These are phyloP conservation scores for Bertia moriformis DNA, from an alignment of 2,329 filamentous ascomycete genomes.

Conservation along the genomic window DNA sequence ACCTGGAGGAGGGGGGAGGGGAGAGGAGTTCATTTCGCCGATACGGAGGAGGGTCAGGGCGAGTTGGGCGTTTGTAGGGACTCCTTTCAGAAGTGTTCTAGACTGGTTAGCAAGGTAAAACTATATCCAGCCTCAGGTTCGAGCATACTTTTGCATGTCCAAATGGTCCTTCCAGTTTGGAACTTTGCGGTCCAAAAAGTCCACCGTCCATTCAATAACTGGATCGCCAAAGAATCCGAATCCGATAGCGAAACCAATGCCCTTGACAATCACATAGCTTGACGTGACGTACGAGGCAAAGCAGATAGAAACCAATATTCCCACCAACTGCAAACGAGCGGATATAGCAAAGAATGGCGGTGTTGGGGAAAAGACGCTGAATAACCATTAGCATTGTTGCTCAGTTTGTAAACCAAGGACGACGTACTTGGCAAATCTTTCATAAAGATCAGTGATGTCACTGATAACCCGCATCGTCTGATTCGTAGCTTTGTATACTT, in stretches of 20 bases:
- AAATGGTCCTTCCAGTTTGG: conserved; percentile 7
- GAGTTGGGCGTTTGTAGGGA: conserved; percentile 76
- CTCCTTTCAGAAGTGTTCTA: conserved; percentile 57
- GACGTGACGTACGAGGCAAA: conserved; percentile 35
- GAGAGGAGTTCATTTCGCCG: conserved; percentile 68
- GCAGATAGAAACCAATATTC: conserved; percentile 33
- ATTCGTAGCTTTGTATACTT: conserved; percentile 64
- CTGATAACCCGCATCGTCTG: conserved; percentile 50
- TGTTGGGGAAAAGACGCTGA: conserved; percentile 44
- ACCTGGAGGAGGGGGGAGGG: conserved; percentile 45
- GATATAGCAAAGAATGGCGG: conserved; percentile 40
- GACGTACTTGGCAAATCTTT: conserved; percentile 28
- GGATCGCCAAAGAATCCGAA: conserved; percentile 72
- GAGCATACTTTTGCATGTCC: conserved; percentile 10
- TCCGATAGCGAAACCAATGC: conserved; percentile 50
- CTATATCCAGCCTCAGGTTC: conserved; percentile 41
- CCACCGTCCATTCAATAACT: conserved; percentile 43
- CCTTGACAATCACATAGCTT: conserved; percentile 49
- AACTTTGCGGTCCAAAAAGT: conserved; percentile 37
- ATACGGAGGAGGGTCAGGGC: conserved; percentile 68
- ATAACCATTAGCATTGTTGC: too few relatives aligned
- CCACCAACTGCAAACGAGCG: conserved; percentile 38
- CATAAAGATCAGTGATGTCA: conserved; percentile 33
- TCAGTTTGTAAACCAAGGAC: conserved; percentile 2
- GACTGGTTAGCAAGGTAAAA: conserved; percentile 50